Evolutionary conservation across 2,329 filamentous ascomycete genomes (phyloP), one percentile per base, ranked within the genome.

Genomic region (Colletotrichum sp.): DNA sequence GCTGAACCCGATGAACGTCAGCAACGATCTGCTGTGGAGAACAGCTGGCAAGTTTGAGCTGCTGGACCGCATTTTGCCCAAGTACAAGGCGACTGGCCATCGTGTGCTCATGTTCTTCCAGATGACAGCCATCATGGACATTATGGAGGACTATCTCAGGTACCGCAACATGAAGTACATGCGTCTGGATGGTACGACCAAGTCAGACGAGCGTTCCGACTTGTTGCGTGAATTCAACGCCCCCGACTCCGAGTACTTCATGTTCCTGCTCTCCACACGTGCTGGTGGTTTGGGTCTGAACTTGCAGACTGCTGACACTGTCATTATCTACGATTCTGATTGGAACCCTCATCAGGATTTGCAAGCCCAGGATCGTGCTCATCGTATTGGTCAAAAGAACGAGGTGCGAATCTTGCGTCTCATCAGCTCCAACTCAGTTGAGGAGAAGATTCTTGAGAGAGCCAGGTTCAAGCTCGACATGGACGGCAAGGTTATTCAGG

Each of bases 81-180:
- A 99, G 86, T 98, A 99, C 85, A 92, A 95, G 80, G 93, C 91
- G 5, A 96, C 95, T 2, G 95, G 95, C 18, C 97, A 99, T 91
- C 94, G 97, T 85, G 96, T 98, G 32, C 89, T 99, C 84, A 98
- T 99, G 94, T 99, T 99, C 91, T 99, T 99, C 90, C 97, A 99
- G 84, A 99, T 99, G 97, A 99, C 97, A 6, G 96, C 98, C 77
- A 99, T 99, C 83, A 99, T 99, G 97, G 98, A 99, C 86, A 99
- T 99, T 82, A 98, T 99, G 97, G 97, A 99, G 81, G 97, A 99
- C 83, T 99, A 98, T 84, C 86, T 99, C 77, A 94, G 96, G 5
- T 94, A 95, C 81, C 92, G 95, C 78, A 94, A 93, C 62, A 89
- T 98, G 79, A 90, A 94, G 81, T 99, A 98, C 83, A 90, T 99